Base-by-base conservation (phyloP, 345 rosid genomes). In the Trapa bicornis region DNA sequence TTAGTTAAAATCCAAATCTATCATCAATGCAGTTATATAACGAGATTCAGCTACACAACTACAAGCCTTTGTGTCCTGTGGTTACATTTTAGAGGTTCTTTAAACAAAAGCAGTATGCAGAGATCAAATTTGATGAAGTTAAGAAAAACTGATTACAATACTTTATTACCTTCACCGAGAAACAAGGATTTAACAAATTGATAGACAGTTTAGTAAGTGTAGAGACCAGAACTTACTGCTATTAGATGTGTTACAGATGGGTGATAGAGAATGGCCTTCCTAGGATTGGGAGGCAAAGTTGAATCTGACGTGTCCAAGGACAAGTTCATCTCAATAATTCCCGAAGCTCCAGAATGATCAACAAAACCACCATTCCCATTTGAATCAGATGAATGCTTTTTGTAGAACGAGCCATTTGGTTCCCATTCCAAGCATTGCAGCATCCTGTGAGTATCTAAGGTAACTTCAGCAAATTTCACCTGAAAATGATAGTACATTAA, bases 381-480 rank as follows among this genome's bases (percentile, higher is more conserved):
- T 4, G 80, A 70, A 60, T 86, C 86, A 68, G 72, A 82, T 37
- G 84, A 81, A 9, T 67, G 80, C 70, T 89, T 94, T 36, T 80
- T 83, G 78, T 76, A 82, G 75, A 81, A 81, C 65, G 91, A 80
- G 74, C 90, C 96, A 72, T 87, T 82, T 3, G 93, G 96, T 68
- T 94, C 97, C 97, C 97, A 94, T 75, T 91, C 99, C 80, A 94
- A 75, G 80, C 91, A 91, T 67, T 94, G 99, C 84, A 94, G 73
- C 97, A 89, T 94, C 71, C 99, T 84, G 71, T 84, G 83, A 22
- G 86, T 77, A 78, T 94, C 99, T 81, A 94, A 71, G 38, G 96
- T 91, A 75, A 91, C 78, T 82, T 94, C 97, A 29, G 97, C 97
- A 78, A 84, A 94, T 76, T 91, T 91, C 65, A 89, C 99, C 99